Conservation (phyloP, 1,139 yeast species). For the Nakaseomyces sp. region DNA sequence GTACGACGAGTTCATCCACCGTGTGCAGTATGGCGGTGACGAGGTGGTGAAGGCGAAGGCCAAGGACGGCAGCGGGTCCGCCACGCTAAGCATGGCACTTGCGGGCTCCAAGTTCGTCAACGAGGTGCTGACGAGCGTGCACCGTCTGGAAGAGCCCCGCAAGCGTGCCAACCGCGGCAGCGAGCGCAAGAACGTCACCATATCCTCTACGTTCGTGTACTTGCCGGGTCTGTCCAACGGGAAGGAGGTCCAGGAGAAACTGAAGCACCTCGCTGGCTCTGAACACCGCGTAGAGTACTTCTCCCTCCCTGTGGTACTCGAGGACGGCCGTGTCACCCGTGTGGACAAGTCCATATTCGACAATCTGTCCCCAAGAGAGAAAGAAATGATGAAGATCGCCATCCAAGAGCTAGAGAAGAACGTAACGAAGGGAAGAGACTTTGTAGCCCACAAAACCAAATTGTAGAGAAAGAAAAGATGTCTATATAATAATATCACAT, state of each 20-base stretch:
- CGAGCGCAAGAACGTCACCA: conserved; percentile 28
- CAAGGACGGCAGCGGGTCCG: conserved; percentile 69
- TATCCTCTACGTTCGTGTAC: conserved; percentile 42
- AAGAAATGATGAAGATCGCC: conserved; percentile 43
- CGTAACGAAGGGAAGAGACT: conserved; percentile 52
- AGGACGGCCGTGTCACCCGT: conserved; percentile 41
- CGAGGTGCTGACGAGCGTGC: conserved; percentile 22
- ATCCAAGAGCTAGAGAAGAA: conserved; percentile 47
- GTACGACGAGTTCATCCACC: conserved; percentile 41
- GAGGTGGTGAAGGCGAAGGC: conserved; percentile 58
- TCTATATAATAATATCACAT: too few relatives aligned
- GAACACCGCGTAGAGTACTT: conserved; percentile 40
- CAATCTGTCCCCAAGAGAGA: conserved; percentile 37
- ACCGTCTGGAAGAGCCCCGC: conserved; percentile 15
- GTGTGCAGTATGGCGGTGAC: conserved; percentile 73
- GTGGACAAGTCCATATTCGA: conserved; percentile 41
- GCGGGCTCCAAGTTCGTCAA: conserved; percentile 62
- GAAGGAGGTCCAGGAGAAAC: conserved; percentile 35
- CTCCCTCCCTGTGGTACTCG: conserved; percentile 51
- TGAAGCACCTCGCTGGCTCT: conserved; percentile 14
- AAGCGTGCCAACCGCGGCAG: conserved; percentile 10
- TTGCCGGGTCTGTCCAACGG: conserved; percentile 48
- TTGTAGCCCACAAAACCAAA: conserved; percentile 35
- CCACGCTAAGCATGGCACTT: conserved; percentile 69
- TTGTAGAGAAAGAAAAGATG: conserved; percentile 12